Conservation (phyloP, 73 alveolate genomes). For the Tetrahymena borealis region DNA sequence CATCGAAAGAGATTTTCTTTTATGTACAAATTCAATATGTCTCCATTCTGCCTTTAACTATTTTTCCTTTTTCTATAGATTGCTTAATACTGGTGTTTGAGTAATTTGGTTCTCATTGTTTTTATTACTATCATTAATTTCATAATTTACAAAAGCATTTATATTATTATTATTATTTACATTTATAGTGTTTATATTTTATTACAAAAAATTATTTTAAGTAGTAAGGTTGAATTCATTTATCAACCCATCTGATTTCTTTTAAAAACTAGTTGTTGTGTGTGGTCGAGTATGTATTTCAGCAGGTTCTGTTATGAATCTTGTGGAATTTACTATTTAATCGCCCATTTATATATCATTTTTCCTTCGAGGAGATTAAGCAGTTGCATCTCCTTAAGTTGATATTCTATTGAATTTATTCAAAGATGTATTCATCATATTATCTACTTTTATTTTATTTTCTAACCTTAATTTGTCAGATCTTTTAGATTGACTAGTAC, state of each 20-base stretch:
- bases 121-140: neutral
- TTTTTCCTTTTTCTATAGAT: neutral
- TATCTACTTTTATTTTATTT: neutral
- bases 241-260: neutral
- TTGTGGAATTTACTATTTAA: neutral
- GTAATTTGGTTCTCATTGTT: no score
- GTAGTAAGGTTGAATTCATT: neutral
- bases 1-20: neutral
- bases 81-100: neutral
- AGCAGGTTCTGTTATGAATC: neutral
- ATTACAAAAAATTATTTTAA: neutral
- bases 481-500: neutral
- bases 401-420: neutral
- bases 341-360: neutral
- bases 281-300: neutral
- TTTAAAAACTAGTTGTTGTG: neutral
- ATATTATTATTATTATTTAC: neutral
- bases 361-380: neutral
- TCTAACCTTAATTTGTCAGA: neutral
- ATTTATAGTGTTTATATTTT: neutral
- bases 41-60: neutral
- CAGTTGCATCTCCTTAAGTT: neutral
- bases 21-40: neutral
- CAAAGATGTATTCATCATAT: neutral
- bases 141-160: neutral